Conservation (phyloP, 116 monocot genomes). For the Cymodocea nodosa region DNA sequence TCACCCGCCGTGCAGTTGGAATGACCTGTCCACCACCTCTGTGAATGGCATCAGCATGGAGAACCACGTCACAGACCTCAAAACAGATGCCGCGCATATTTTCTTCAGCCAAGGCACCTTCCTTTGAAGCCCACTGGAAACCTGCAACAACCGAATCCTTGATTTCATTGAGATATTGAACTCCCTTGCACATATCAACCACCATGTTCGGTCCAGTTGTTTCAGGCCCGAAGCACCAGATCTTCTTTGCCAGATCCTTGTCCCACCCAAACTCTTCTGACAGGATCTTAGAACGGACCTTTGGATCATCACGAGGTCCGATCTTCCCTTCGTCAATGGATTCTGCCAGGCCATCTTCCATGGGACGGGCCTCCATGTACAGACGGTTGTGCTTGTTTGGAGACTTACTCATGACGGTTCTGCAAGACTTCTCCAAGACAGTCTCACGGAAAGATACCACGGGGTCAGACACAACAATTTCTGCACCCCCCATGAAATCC, state of each 20-base stretch:
- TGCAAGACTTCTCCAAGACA: conserved; percentile 18
- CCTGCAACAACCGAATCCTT: conserved; percentile 33
- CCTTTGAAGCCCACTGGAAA: conserved; percentile 41
- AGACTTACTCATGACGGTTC: conserved; percentile 28
- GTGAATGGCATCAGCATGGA: conserved; percentile 36
- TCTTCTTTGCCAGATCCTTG: conserved; percentile 33
- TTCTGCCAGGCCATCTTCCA: conserved; percentile 22
- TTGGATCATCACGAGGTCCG: conserved; percentile 23
- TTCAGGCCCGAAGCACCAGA: conserved; percentile 31
- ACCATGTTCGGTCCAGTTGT: conserved; percentile 32
- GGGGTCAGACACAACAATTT: conserved; percentile 17
- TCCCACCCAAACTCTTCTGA: conserved; percentile 28
- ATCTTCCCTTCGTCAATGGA: conserved; percentile 24
- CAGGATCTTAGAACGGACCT: conserved; percentile 16
- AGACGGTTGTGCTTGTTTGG: conserved; percentile 32
- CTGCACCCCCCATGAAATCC: conserved; percentile 30
- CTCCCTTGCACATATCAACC: conserved; percentile 35
- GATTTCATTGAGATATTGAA: conserved; percentile 30
- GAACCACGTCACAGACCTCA: conserved; percentile 31
- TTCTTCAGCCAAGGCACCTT: conserved; percentile 30
- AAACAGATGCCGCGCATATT: conserved; percentile 38
- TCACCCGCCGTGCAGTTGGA: conserved; percentile 24
- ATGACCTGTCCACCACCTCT: conserved; percentile 37
- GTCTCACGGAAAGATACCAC: conserved; percentile 29
- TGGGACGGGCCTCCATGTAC: conserved; percentile 25